A percentile compares a stretch with the other conserved stretches of the same genome.
Evolutionary conservation across 2,329 filamentous ascomycete species (phyloP).

Genomic region (Tolypocladium paradoxum): DNA sequence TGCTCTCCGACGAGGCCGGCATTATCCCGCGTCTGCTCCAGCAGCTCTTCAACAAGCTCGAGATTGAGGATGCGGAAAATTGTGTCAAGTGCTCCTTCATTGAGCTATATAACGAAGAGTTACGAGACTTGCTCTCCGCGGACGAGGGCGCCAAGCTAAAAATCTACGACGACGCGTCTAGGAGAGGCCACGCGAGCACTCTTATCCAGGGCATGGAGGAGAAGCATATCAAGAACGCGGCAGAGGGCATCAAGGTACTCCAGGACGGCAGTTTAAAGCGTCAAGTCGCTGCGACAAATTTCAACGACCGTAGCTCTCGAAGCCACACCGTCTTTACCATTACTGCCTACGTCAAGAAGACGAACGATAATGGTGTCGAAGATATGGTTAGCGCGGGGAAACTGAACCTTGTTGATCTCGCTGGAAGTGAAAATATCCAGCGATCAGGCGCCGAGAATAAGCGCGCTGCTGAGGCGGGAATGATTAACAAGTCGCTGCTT

Average conservation of each 20-base stretch:
- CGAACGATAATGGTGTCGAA: slow-evolving; percentile 71
- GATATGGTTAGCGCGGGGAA: slow-evolving; percentile 88
- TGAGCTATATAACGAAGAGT: slow-evolving; percentile 94
- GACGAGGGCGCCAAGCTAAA: slow-evolving; percentile 84
- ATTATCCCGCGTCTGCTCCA: slow-evolving; percentile 90
- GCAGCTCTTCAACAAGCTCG: slow-evolving; percentile 75
- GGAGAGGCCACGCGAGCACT: slow-evolving; percentile 71
- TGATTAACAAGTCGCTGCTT: slow-evolving; percentile 96
- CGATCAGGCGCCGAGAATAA: slow-evolving; percentile 97
- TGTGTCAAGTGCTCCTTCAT: slow-evolving; percentile 98
- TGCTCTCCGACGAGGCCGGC: slow-evolving; percentile 82
- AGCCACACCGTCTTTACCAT: slow-evolving; percentile 98
- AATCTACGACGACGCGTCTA: slow-evolving; percentile 84
- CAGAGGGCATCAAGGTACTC: slow-evolving; percentile 78
- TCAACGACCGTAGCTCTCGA: slow-evolving; percentile 93
- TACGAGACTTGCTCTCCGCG: slow-evolving; percentile 73
- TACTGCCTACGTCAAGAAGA: slow-evolving; percentile 78
- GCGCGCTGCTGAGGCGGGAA: slow-evolving; percentile 85
- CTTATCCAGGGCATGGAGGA: slow-evolving; percentile 98
- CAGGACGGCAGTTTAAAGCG: slow-evolving; percentile 84
- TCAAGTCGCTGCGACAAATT: slow-evolving; percentile 98
- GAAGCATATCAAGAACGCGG: slow-evolving; percentile 75
- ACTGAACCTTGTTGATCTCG: slow-evolving; percentile 90
- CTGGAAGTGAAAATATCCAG: slow-evolving; percentile 95
- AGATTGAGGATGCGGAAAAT: slow-evolving; percentile 67